Conservation (phyloP, 2,329 filamentous ascomycete genomes). For the Kalmusia sp. region DNA sequence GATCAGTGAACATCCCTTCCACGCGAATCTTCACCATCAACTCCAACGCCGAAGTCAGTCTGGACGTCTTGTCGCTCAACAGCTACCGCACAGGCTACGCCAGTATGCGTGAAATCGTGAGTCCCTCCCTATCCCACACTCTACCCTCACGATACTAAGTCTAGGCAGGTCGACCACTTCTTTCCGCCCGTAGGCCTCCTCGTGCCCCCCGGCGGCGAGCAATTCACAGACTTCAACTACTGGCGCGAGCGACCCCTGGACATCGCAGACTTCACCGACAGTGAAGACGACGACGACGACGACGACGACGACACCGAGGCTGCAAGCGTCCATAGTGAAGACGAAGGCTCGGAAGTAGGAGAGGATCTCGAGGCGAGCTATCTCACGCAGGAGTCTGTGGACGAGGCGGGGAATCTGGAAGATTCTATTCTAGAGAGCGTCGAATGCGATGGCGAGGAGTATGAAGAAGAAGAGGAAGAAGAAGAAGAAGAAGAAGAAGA, state of each 20-base stretch:
- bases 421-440: conserved; percentile 61
- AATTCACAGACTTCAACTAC: conserved; percentile 96
- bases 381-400: conserved; percentile 59
- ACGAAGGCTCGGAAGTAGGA: conserved; percentile 54
- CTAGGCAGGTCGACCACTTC: conserved; percentile 84
- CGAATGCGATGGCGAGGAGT: conserved; percentile 46
- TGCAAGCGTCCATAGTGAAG: conserved; percentile 56
- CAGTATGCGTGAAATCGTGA: conserved; percentile 87
- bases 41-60: conserved; percentile 91
- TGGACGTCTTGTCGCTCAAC: conserved; percentile 89
- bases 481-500: conserved; percentile 27
- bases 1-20: conserved; percentile 92
- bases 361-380: conserved; percentile 64
- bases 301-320: conserved; percentile 57
- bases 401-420: conserved; percentile 51
- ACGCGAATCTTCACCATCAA: conserved; percentile 99
- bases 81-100: conserved; percentile 97
- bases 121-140: too few relatives aligned
- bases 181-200: conserved; percentile 91
- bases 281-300: conserved; percentile 65
- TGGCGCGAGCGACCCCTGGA: conserved; percentile 89
- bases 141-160: too few relatives aligned
- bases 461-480: conserved; percentile 31
- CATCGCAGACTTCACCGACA: conserved; percentile 86
- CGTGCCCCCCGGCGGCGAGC: conserved; percentile 87